These are phyloP conservation scores for Niveomyces coronatus DNA, from an alignment of 2,329 filamentous ascomycete genomes.

Conservation along the genomic window DNA sequence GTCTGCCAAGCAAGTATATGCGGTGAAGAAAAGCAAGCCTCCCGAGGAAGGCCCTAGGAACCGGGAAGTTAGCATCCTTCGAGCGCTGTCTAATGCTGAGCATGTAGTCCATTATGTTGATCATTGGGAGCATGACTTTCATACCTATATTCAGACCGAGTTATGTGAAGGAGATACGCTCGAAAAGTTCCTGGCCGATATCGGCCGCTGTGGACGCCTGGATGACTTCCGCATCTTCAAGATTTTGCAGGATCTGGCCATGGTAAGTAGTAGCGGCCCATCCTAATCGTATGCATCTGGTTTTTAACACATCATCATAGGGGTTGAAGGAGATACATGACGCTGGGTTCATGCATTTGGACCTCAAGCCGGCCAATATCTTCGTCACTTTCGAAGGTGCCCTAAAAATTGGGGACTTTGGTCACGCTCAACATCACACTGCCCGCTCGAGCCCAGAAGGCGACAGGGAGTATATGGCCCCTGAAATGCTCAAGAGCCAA, in stretches of 20 bases:
- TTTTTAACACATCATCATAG: conserved; percentile 36
- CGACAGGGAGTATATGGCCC: conserved; percentile 91
- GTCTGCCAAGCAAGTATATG: conserved; percentile 57
- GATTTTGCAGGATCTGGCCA: conserved; percentile 74
- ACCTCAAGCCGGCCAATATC: conserved; percentile 78
- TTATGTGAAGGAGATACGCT: conserved; percentile 92
- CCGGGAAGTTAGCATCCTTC: conserved; percentile 76
- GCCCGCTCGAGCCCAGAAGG: conserved; percentile 79
- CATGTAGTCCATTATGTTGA: conserved; percentile 79
- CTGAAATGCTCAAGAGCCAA: conserved; percentile 77
- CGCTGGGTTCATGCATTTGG: conserved; percentile 74
- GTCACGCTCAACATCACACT: conserved; percentile 64
- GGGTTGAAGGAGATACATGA: conserved; percentile 86
- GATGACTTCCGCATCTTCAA: conserved; percentile 99
- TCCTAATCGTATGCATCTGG: too few species aligned
- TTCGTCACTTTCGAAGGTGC: conserved; percentile 72
- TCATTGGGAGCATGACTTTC: conserved; percentile 75
- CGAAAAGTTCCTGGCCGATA: conserved; percentile 71
- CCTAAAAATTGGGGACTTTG: conserved; percentile 80
- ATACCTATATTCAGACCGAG: conserved; percentile 95
- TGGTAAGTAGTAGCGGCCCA: conserved; percentile 55
- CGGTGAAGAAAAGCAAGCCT: conserved; percentile 86
- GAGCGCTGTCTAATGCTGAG: conserved; percentile 66
- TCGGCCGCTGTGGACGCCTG: conserved; percentile 73
- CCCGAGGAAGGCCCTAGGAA: conserved; percentile 70